Conservation (phyloP, 106 monocot species). For the Narthecium ossifragum region DNA sequence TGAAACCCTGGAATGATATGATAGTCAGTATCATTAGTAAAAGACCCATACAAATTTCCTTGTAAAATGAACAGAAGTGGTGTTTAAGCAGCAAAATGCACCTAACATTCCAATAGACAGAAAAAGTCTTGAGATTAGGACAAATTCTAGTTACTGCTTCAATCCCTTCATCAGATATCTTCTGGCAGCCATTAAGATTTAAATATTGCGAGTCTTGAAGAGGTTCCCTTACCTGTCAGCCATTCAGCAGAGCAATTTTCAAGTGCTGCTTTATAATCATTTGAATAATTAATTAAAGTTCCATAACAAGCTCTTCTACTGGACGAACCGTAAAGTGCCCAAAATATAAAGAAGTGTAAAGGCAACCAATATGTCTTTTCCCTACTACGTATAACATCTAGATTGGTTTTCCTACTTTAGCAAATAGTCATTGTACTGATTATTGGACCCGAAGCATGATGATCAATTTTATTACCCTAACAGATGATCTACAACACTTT, state of each 20-base stretch:
- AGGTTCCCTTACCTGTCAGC: conserved; percentile 26
- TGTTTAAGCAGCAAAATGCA: conserved; percentile 11
- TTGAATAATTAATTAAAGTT: not conserved
- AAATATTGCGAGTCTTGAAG: conserved; percentile 47
- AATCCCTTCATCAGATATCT: conserved; percentile 77
- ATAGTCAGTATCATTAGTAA: not conserved
- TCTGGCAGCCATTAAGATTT: conserved; percentile 92
- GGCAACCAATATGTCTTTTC: too few relatives aligned
- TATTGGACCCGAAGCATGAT: not conserved
- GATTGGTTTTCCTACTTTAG: not conserved
- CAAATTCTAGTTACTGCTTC: conserved; percentile 69
- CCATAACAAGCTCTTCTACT: not conserved
- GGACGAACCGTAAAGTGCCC: not conserved
- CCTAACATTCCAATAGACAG: conserved; percentile 96
- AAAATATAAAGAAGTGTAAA: not conserved
- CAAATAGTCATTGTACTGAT: not conserved
- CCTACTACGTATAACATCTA: not conserved
- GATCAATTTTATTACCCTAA: not conserved
- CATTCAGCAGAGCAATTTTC: not conserved
- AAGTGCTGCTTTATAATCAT: not conserved
- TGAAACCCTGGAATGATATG: conserved; percentile 46
- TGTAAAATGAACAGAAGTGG: not conserved
- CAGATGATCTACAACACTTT: too few relatives aligned
- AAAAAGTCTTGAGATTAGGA: conserved; percentile 50
- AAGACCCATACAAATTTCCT: not conserved